Percentiles rank a stretch among this genome's conserved stretches.
phyloP scores from a whole-genome alignment of 495 filamentous ascomycete species.

The Glarea lozoyensis region DNA sequence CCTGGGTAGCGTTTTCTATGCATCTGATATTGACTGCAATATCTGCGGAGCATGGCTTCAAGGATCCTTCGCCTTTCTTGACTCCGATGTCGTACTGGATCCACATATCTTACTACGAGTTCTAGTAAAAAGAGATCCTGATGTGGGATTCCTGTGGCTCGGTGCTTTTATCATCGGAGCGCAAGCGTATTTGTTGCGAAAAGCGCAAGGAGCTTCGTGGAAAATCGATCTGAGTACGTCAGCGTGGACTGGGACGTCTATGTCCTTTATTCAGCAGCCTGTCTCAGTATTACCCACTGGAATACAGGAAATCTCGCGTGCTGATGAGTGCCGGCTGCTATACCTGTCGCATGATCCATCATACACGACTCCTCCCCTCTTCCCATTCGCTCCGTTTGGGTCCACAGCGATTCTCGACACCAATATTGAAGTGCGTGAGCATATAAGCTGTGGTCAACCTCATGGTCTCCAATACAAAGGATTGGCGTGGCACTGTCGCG shows the following conservation, averaged over 20 bases:
- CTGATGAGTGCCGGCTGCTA: slow-evolving; percentile 19
- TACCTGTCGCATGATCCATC: slow-evolving; percentile 16
- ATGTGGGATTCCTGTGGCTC: slow-evolving; percentile 16
- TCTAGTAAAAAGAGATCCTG: slow-evolving; percentile 14
- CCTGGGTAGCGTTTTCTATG: slow-evolving; percentile 17
- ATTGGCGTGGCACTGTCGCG: slow-evolving; percentile 12
- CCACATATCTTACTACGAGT: slow-evolving; percentile 10
- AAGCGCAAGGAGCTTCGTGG: slow-evolving; percentile 15
- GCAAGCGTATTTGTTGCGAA: slow-evolving; percentile 10
- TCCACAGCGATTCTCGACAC: slow-evolving; percentile 12
- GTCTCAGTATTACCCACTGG: slow-evolving; percentile 5
- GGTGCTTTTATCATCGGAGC: slow-evolving; percentile 16
- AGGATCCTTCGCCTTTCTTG: slow-evolving; percentile 17
- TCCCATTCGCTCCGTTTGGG: slow-evolving; percentile 17
- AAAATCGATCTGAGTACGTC: slow-evolving; percentile 15
- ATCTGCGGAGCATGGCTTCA: slow-evolving; percentile 16
- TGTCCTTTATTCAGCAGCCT: slow-evolving; percentile 19
- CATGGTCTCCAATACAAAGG: slow-evolving; percentile 15
- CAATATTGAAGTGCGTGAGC: slow-evolving; percentile 18
- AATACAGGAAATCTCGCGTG: slow-evolving; percentile 12
- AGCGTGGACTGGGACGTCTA: slow-evolving; percentile 18
- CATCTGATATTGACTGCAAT: slow-evolving; percentile 15
- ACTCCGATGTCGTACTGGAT: slow-evolving; percentile 14
- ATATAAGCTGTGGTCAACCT: slow-evolving; percentile 12
- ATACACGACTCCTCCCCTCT: slow-evolving; percentile 16